phyloP scores from a whole-genome alignment of 306 rosid genomes.

The Lotus japonicus region DNA sequence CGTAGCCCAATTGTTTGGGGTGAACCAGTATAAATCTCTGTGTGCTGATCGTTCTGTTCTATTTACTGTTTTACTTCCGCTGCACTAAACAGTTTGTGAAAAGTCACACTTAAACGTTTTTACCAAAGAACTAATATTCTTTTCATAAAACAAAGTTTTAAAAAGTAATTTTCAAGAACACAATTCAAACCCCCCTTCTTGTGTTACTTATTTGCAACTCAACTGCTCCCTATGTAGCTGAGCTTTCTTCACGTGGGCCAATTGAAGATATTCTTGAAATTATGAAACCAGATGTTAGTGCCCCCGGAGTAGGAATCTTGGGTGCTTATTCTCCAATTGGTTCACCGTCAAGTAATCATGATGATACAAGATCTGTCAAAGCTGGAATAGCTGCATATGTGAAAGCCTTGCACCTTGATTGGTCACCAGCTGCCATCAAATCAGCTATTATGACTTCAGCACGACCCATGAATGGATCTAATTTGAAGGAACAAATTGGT shows the following conservation, averaged over 20 bases:
- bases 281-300: background rate
- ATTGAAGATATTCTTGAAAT: background rate
- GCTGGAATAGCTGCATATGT: conserved; percentile 30
- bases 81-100: no score
- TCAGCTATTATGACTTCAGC: conserved; percentile 26
- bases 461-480: background rate
- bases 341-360: background rate
- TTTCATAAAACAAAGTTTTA: no score
- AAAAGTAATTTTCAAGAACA: no score
- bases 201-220: no score
- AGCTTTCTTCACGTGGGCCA: background rate
- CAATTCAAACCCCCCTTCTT: no score
- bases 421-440: conserved; percentile 22
- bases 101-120: no score
- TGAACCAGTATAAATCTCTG: no score
- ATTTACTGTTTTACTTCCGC: no score
- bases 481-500: background rate
- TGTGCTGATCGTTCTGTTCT: no score
- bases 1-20: no score
- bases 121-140: no score
- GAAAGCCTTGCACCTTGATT: conserved; percentile 19
- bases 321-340: background rate
- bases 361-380: background rate
- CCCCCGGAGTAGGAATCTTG: background rate
- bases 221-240: background rate